Percentiles rank a stretch among this genome's conserved stretches.
Evolutionary conservation across 2,329 filamentous ascomycete genomes (phyloP).

Genomic region (Ilyonectria destructans): DNA sequence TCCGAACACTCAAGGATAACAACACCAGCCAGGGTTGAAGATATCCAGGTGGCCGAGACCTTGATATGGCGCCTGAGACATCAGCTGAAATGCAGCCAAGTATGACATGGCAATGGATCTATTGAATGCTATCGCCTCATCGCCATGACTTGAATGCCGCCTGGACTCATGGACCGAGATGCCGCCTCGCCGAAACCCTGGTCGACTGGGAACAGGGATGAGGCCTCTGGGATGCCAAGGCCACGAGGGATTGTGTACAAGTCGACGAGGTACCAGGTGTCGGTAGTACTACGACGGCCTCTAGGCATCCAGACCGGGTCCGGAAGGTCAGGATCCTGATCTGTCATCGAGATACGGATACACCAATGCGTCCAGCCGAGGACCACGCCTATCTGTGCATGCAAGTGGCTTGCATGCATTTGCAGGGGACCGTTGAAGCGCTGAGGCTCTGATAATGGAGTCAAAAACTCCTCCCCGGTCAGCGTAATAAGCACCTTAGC

Average conservation of each 20-base stretch:
- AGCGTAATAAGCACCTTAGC: neutral
- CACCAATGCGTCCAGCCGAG: neutral
- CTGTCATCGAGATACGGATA: neutral
- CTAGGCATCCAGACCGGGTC: constrained; percentile 13
- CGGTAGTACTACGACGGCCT: neutral
- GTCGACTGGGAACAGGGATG: constrained; percentile 1
- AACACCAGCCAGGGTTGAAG: constrained; percentile 1
- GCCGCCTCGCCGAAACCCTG: constrained; percentile 1
- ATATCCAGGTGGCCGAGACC: constrained; percentile 22
- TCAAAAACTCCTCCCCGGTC: neutral
- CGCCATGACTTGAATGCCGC: constrained; percentile 13
- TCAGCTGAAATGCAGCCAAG: constrained; percentile 30
- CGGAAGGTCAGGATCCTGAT: neutral
- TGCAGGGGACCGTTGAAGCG: neutral
- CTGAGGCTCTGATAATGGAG: neutral
- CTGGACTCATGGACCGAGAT: constrained; percentile 8
- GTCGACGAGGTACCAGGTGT: neutral
- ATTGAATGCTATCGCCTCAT: constrained; percentile 23
- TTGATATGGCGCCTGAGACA: constrained; percentile 23
- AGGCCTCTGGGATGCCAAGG: constrained; percentile 8
- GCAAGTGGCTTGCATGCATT: neutral
- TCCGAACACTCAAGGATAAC: constrained; percentile 19
- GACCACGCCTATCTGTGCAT: neutral
- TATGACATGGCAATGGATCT: constrained; percentile 26
- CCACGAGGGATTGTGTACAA: constrained; percentile 9